Conservation (phyloP, 306 rosid genomes). For the Geum urbanum region DNA sequence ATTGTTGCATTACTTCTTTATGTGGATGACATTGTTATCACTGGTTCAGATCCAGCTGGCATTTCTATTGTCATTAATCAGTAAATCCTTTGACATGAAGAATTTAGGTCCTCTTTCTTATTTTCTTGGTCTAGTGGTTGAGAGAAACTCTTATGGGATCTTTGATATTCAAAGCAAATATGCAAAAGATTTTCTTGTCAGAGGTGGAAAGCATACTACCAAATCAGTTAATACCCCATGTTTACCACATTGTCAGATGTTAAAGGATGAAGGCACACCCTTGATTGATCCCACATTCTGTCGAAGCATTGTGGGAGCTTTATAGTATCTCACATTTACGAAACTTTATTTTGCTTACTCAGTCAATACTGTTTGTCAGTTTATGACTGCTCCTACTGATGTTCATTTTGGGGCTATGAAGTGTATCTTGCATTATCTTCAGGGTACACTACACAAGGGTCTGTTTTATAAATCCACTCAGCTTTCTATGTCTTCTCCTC, state of each 20-base stretch:
- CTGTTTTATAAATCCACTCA: no score
- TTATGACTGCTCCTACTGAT: not conserved
- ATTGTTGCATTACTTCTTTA: not conserved
- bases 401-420: not conserved
- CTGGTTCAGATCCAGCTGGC: rapidly evolving
- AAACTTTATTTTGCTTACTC: not conserved
- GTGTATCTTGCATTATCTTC: not conserved
- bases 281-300: not conserved
- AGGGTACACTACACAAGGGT: not conserved
- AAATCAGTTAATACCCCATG: not conserved
- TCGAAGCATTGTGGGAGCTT: not conserved
- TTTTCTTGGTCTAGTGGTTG: not conserved
- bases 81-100: not conserved
- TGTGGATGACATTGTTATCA: not conserved
- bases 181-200: not conserved
- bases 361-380: not conserved
- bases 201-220: not conserved
- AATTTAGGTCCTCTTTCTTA: not conserved
- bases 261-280: not conserved
- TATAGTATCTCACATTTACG: not conserved
- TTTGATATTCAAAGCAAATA: not conserved
- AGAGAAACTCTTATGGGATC: rapidly evolving
- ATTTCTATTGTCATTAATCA: rapidly evolving
- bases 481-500: no score
- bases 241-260: not conserved